Conservation (phyloP, 306 rosid genomes). For the Hippophae gyantsensis region DNA sequence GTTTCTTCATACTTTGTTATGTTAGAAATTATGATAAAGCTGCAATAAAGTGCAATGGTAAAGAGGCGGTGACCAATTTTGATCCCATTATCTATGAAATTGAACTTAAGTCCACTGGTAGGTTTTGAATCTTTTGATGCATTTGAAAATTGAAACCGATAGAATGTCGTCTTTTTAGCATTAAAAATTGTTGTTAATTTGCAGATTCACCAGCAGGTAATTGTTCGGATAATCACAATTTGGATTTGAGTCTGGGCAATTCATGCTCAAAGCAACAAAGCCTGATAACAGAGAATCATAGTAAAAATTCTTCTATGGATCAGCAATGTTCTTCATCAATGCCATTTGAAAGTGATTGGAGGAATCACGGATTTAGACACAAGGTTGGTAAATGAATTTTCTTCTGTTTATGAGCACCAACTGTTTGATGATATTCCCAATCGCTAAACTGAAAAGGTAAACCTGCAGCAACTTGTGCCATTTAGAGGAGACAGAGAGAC, state of each 20-base stretch:
- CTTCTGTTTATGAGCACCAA: background rate
- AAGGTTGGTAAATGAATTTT: slow-evolving; percentile 10
- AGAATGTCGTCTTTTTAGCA: background rate
- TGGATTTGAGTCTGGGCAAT: slow-evolving; percentile 40
- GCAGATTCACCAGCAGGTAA: slow-evolving; percentile 6
- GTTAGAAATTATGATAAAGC: slow-evolving; percentile 95
- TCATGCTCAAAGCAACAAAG: slow-evolving; percentile 19
- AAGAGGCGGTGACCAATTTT: slow-evolving; percentile 94
- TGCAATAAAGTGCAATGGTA: slow-evolving; percentile 93
- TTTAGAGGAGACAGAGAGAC: slow-evolving; percentile 4
- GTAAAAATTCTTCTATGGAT: slow-evolving; percentile 10
- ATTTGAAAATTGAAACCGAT: background rate
- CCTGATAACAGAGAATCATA: background rate
- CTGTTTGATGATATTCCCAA: background rate
- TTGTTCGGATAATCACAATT: slow-evolving; percentile 23
- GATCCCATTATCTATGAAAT: slow-evolving; percentile 82
- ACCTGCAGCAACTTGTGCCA: background rate
- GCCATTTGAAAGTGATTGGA: slow-evolving; percentile 17
- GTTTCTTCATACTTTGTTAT: background rate
- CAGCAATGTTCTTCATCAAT: slow-evolving; percentile 1
- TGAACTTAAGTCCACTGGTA: slow-evolving; percentile 73
- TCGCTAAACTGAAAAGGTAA: background rate
- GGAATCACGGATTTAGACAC: slow-evolving; percentile 22
- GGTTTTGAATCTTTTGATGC: background rate
- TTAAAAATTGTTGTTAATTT: background rate